These are phyloP conservation scores for Micromonas pusilla DNA, from an alignment of 139 green algal species.

Conservation along the genomic window DNA sequence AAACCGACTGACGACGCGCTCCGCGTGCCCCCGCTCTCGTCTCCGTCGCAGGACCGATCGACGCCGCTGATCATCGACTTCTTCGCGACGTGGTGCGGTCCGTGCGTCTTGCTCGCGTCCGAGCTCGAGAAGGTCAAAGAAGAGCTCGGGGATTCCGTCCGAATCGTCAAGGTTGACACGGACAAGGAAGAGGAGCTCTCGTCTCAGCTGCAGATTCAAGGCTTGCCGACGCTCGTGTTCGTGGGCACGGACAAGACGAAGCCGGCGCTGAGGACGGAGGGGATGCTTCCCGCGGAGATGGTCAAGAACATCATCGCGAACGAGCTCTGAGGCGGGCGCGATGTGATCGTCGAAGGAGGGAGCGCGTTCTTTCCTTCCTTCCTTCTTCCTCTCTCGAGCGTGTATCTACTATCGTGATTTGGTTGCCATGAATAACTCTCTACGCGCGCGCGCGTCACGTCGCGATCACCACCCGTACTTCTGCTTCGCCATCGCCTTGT, in stretches of 20 bases:
- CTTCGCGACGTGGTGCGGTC: conserved; percentile 74
- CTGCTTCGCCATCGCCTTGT: background rate
- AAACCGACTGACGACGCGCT: background rate
- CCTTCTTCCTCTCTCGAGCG: background rate
- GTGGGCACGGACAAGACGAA: conserved; percentile 70
- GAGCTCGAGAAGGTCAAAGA: conserved; percentile 64
- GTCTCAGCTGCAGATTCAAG: conserved; percentile 72
- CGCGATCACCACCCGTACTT: conserved; percentile 20
- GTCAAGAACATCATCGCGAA: conserved; percentile 72
- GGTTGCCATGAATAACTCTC: background rate
- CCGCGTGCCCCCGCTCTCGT: background rate
- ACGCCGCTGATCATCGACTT: conserved; percentile 85
- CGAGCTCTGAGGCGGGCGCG: conserved; percentile 38
- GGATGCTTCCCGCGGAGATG: conserved; percentile 66
- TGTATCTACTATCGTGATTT: background rate
- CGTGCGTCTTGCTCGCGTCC: conserved; percentile 58
- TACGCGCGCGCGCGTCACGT: background rate
- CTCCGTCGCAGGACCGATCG: conserved; percentile 19
- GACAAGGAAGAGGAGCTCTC: conserved; percentile 75
- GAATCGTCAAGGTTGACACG: conserved; percentile 87
- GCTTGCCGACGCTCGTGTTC: conserved; percentile 88
- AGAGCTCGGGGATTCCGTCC: conserved; percentile 57
- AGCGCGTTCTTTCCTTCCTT: background rate
- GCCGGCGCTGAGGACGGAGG: conserved; percentile 83
- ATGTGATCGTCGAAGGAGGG: background rate